A percentile compares a stretch with the other conserved stretches of the same genome.
These are phyloP conservation scores for Sporobolomyces phaffii DNA, from an alignment of 768 basidiomycete genomes.

Conservation along the genomic window DNA sequence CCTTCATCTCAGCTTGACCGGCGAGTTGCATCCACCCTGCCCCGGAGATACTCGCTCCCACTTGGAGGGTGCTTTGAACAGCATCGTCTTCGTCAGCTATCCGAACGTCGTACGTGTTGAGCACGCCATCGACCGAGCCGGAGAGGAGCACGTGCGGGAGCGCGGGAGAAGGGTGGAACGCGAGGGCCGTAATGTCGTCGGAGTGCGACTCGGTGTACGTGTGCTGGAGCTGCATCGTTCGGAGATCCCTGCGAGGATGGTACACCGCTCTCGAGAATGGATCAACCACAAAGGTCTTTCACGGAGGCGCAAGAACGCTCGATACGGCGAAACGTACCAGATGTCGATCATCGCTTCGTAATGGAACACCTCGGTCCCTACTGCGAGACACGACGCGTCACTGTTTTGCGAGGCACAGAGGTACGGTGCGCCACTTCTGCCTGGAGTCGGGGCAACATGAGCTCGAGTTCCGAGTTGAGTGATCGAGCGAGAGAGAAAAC, in stretches of 20 bases:
- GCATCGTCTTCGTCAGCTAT: conserved; percentile 43
- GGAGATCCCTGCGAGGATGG: conserved; percentile 41
- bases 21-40: conserved; percentile 39
- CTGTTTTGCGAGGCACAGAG: conserved; percentile 35
- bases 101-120: conserved; percentile 41
- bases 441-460: neutral
- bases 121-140: conserved; percentile 40
- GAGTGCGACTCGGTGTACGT: conserved; percentile 41
- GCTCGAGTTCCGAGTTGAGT: neutral
- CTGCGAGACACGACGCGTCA: conserved; percentile 34
- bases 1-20: conserved; percentile 20
- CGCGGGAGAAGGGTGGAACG: conserved; percentile 40
- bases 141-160: conserved; percentile 40
- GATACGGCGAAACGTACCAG: conserved; percentile 19
- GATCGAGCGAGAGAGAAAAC: neutral
- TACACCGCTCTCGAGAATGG: neutral
- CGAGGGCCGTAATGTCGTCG: conserved; percentile 41
- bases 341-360: conserved; percentile 41
- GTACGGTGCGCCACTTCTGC: conserved; percentile 36
- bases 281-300: neutral
- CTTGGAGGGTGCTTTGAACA: conserved; percentile 37
- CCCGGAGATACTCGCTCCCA: conserved; percentile 32
- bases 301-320: too few species aligned
- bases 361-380: conserved; percentile 38
- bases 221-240: conserved; percentile 29